Conservation (phyloP, 495 filamentous ascomycete species). For the Aspergillus avenaceus region DNA sequence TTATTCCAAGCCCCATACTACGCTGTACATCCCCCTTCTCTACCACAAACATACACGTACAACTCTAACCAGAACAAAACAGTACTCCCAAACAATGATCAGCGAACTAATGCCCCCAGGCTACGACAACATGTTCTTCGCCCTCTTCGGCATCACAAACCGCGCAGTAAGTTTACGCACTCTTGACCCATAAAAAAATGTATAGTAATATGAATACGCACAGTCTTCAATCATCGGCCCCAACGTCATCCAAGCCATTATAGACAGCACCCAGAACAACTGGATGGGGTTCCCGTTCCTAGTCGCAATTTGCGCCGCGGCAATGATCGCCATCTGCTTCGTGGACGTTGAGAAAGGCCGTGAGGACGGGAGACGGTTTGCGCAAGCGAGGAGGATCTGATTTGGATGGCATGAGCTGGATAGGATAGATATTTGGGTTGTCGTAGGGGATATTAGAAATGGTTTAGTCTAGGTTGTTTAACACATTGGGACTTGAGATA, state of each 20-base stretch:
- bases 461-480: no score
- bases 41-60: background rate
- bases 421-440: no score
- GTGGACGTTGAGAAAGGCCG: conserved; percentile 46
- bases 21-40: conserved; percentile 23
- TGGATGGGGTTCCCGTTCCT: conserved; percentile 52
- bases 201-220: background rate
- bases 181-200: background rate
- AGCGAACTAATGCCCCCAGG: conserved; percentile 47
- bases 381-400: no score
- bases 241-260: conserved; percentile 48
- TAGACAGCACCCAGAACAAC: conserved; percentile 44
- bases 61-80: background rate
- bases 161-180: conserved; percentile 33
- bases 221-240: conserved; percentile 49
- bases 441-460: no score
- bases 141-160: conserved; percentile 49
- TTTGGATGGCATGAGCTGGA: no score
- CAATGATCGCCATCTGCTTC: conserved; percentile 40
- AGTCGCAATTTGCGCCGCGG: conserved; percentile 38
- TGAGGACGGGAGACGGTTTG: conserved; percentile 38
- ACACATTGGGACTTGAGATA: no score
- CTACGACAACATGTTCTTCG: conserved; percentile 53
- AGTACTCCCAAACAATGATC: conserved; percentile 53
- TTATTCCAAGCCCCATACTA: conserved; percentile 51